Conservation (phyloP, 2,329 filamentous ascomycete species). For the Alternaria sp. region DNA sequence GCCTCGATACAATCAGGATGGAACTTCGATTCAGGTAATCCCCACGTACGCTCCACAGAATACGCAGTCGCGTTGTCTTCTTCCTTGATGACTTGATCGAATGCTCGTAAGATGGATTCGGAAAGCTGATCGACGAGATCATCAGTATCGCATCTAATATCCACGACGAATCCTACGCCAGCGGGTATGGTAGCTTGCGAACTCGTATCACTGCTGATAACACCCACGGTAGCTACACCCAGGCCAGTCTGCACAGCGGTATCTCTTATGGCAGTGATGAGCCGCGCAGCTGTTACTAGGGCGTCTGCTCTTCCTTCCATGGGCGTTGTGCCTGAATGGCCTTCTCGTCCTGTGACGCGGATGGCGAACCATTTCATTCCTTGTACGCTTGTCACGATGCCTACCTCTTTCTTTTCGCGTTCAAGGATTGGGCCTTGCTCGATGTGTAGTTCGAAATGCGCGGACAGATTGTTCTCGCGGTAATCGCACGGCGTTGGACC, state of each 20-base stretch:
- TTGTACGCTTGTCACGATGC: conserved; percentile 74
- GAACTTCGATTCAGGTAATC: conserved; percentile 34
- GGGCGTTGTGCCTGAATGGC: conserved; percentile 68
- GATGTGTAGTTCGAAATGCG: conserved; percentile 83
- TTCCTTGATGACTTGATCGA: conserved; percentile 27
- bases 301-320: conserved; percentile 62
- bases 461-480: conserved; percentile 67
- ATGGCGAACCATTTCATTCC: conserved; percentile 70
- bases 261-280: conserved; percentile 36
- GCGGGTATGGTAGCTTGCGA: conserved; percentile 40
- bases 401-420: conserved; percentile 64
- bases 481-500: conserved; percentile 59
- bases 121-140: conserved; percentile 33
- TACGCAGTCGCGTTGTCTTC: conserved; percentile 33
- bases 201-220: conserved; percentile 36
- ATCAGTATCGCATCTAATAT: conserved; percentile 38
- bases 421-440: conserved; percentile 81
- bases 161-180: conserved; percentile 37
- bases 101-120: conserved; percentile 23
- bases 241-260: conserved; percentile 24
- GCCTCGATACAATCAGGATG: conserved; percentile 29
- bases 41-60: conserved; percentile 31
- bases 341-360: conserved; percentile 40
- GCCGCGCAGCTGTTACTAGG: conserved; percentile 33
- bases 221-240: conserved; percentile 39